Evolutionary conservation across 164 flowering plant species (phyloP).

Genomic region (Saururus chinensis): DNA sequence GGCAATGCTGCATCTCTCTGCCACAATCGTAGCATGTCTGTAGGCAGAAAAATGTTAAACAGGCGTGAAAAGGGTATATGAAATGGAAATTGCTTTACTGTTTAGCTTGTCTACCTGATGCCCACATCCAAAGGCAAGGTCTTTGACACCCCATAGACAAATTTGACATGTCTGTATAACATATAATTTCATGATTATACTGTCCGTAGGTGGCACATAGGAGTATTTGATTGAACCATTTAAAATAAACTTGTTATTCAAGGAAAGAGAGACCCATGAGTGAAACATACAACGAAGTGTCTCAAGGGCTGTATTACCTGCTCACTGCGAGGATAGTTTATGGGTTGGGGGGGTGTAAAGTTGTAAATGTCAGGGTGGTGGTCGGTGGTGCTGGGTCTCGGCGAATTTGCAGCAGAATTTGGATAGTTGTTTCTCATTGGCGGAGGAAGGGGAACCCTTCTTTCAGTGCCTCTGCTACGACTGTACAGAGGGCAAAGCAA

Average conservation of each 20-base stretch:
- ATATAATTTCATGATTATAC: background rate
- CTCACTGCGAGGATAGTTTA: constrained; percentile 2
- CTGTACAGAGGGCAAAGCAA: constrained; percentile 29
- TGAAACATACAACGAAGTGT: background rate
- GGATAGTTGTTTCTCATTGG: constrained; percentile 18
- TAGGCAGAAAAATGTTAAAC: background rate
- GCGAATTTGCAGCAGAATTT: constrained; percentile 4
- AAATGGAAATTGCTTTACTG: background rate
- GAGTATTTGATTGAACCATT: too few species aligned
- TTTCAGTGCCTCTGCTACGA: constrained; percentile 31
- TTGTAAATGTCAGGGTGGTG: constrained; percentile 6
- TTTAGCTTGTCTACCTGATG: constrained; percentile 53
- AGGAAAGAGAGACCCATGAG: background rate
- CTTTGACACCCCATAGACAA: constrained; percentile 50
- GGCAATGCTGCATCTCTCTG: constrained; percentile 9
- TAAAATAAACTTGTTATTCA: too few species aligned
- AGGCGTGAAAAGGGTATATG: background rate
- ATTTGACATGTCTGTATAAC: constrained; percentile 57
- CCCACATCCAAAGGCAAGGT: constrained; percentile 91
- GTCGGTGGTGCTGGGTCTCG: constrained; percentile 11
- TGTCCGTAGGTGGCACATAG: background rate
- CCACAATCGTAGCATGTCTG: constrained; percentile 17
- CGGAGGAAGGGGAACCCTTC: constrained; percentile 71
- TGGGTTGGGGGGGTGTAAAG: constrained; percentile 10
- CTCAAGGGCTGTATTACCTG: constrained; percentile 6